Conservation (phyloP, 2,329 filamentous ascomycete genomes). For the Aspergillus floridensis region DNA sequence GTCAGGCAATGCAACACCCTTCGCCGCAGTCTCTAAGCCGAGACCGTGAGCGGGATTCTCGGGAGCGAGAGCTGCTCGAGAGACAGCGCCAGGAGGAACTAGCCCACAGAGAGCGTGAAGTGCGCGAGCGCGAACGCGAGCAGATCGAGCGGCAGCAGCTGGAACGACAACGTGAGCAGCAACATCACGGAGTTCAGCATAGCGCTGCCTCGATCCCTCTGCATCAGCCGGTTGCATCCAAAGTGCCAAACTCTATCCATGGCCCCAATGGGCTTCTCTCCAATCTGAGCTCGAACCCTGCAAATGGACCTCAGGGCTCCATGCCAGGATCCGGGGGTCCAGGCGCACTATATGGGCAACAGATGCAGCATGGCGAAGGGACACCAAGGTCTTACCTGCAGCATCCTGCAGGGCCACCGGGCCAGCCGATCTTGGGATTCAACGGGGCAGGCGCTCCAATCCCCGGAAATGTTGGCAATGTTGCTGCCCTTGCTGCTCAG, state of each 20-base stretch:
- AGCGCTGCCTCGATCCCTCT: constrained; percentile 85
- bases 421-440: constrained; percentile 53
- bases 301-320: constrained; percentile 53
- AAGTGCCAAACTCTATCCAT: constrained; percentile 78
- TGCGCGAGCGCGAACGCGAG: constrained; percentile 47
- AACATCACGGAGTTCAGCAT: constrained; percentile 75
- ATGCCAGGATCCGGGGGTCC: constrained; percentile 60
- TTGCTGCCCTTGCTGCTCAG: constrained; percentile 55
- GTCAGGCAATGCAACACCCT: constrained; percentile 43
- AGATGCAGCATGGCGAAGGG: constrained; percentile 59
- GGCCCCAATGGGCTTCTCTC: constrained; percentile 85
- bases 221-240: constrained; percentile 87
- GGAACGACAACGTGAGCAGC: constrained; percentile 57
- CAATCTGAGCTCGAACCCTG: constrained; percentile 63
- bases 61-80: constrained; percentile 53
- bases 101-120: constrained; percentile 56
- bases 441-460: constrained; percentile 45
- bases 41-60: constrained; percentile 51
- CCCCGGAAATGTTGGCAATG: constrained; percentile 50
- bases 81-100: constrained; percentile 57
- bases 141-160: constrained; percentile 55
- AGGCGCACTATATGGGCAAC: constrained; percentile 67
- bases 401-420: constrained; percentile 55
- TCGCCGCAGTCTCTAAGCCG: constrained; percentile 43
- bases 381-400: constrained; percentile 59